phyloP scores from a whole-genome alignment of 2,329 filamentous ascomycete species.

The Talaromyces piceae region DNA sequence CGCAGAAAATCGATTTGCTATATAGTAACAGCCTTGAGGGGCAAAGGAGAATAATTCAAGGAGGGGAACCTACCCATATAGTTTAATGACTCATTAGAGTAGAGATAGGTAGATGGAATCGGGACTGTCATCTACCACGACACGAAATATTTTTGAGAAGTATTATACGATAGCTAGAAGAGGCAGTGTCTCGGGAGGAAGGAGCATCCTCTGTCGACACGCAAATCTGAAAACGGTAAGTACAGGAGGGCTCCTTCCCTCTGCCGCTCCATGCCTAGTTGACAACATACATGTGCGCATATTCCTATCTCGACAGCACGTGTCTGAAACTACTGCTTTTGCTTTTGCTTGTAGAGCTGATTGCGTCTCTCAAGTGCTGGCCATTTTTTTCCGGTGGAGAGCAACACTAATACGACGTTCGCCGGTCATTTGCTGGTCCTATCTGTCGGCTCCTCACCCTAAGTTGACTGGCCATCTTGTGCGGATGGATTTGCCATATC shows the following conservation, averaged over 20 bases:
- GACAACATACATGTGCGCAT: background rate
- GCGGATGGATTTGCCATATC: constrained; percentile 22
- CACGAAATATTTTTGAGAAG: background rate
- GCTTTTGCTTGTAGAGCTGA: background rate
- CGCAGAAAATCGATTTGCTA: too few relatives aligned
- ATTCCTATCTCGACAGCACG: too few relatives aligned
- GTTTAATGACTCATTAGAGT: too few relatives aligned
- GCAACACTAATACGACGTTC: background rate
- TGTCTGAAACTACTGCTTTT: background rate
- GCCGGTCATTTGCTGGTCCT: background rate
- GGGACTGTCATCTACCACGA: too few relatives aligned
- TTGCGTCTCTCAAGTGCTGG: background rate
- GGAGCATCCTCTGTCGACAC: background rate
- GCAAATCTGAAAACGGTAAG: background rate
- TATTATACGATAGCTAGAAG: background rate
- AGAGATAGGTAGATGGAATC: too few relatives aligned
- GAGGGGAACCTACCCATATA: too few relatives aligned
- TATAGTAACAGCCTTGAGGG: too few relatives aligned
- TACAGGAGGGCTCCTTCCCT: background rate
- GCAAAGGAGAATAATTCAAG: too few relatives aligned
- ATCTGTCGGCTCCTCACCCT: background rate
- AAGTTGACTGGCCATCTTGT: constrained; percentile 12
- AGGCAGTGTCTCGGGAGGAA: background rate
- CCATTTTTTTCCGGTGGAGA: background rate
- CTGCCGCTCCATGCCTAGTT: background rate